phyloP scores from a whole-genome alignment of 805 yeast species.

The Scheffersomyces spartinae region DNA sequence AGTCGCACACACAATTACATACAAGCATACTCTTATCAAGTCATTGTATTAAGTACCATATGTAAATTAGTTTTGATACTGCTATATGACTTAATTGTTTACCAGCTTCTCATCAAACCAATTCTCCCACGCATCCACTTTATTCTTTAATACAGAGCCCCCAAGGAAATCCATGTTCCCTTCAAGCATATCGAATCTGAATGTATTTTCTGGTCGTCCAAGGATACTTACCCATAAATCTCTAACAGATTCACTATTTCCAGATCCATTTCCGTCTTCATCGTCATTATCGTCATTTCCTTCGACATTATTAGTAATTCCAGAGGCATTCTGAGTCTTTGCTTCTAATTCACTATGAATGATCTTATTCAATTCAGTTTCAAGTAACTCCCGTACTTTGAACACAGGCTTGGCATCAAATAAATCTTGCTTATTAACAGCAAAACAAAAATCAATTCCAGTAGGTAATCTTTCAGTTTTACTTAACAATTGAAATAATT shows the following conservation, averaged over 20 bases:
- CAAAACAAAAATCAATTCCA: constrained; percentile 66
- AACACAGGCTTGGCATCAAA: constrained; percentile 69
- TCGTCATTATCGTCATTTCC: constrained; percentile 20
- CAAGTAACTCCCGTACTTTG: constrained; percentile 50
- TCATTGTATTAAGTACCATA: too few species aligned
- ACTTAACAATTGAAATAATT: constrained; percentile 47
- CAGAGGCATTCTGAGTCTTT: constrained; percentile 11
- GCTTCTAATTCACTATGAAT: constrained; percentile 35
- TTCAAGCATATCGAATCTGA: constrained; percentile 59
- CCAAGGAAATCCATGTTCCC: constrained; percentile 59
- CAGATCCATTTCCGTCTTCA: constrained; percentile 7
- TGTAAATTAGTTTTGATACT: too few species aligned
- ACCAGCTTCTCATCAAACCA: constrained; percentile 75
- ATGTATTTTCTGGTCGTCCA: constrained; percentile 26
- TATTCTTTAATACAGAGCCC: constrained; percentile 58
- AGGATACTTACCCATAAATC: constrained; percentile 33
- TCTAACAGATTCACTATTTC: constrained; percentile 27
- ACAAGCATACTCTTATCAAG: too few species aligned
- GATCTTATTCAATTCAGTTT: constrained; percentile 48
- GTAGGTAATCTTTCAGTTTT: constrained; percentile 52
- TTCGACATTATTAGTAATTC: constrained; percentile 33
- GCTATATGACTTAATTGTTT: too few species aligned
- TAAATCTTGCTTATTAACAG: constrained; percentile 77
- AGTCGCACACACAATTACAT: too few species aligned
- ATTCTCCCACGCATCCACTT: constrained; percentile 50